Base-by-base conservation (phyloP, 2,329 filamentous ascomycete genomes). In the Xylariaceae sp. region DNA sequence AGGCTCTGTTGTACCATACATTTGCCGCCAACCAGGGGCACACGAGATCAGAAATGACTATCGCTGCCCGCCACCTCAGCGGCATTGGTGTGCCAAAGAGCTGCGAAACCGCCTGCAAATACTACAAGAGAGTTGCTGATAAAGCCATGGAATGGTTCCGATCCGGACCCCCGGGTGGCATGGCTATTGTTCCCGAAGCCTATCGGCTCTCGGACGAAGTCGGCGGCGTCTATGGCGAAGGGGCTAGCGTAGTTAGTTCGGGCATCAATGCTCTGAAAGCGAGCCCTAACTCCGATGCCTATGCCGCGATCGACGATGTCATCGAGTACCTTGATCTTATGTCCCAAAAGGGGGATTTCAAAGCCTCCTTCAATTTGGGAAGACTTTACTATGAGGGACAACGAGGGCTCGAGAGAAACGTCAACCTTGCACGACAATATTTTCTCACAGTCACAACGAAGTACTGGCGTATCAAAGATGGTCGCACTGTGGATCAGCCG, bases 201-300 rank as follows among this genome's bases (percentile, higher is more conserved):
- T 96, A 90, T 76, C 86, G 91, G 54, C 89, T 97, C 66, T 90
- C 92, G 2, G 96, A 99, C 68, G 91, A 97, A 47, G 79, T 88
- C 26, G 96, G 95, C 7, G 95, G 95, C 43, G 89, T 96, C 6
- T 99, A 97, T 71, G 96, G 95, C 45, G 91, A 96, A 74, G 96
- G 95, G 2, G 95, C 95, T 12, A 98, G 93, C 70, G 90, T 89
- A 40, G 88, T 89, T 20, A 97, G 92, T 70, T 89, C 95, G 0
- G 95, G 95, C 3, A 81, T 84, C 54, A 93, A 96, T 70, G 91
- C 92, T 3, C 83, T 88, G 67, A 87, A 87, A 60, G 85, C 87
- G 19, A 86, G 86, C 53, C 82, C 87, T 1, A 88, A 89, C 62
- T 90, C 91, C 2, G 90, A 95, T 69, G 85, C 89, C 1, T 89